Percentiles rank a stretch among this genome's conserved stretches.
Conservation (phyloP, 805 yeast species). For the Nematodospora valgi region DNA sequence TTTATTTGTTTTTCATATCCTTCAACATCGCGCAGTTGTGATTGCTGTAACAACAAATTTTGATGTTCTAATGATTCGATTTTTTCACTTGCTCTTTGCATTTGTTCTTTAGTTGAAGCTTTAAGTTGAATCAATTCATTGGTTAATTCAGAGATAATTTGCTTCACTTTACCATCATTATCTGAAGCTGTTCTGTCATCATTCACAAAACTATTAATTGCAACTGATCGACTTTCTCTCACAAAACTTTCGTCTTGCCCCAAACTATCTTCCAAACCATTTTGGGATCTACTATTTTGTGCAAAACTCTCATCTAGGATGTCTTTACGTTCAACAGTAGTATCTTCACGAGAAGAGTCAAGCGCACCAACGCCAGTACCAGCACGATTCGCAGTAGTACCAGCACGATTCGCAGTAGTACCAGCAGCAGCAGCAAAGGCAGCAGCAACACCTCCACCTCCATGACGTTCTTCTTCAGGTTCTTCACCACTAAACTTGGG, state of each 20-base stretch:
- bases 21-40: slow-evolving; percentile 8
- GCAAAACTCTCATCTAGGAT: too few relatives aligned
- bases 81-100: slow-evolving; percentile 54
- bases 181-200: slow-evolving; percentile 2
- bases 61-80: slow-evolving; percentile 47
- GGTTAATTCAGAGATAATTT: slow-evolving; percentile 29
- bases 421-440: slow-evolving; percentile 2
- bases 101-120: slow-evolving; percentile 41
- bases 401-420: slow-evolving; percentile 6
- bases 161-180: slow-evolving; percentile 28
- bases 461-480: neutral
- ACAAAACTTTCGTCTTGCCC: too few relatives aligned
- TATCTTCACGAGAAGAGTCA: neutral
- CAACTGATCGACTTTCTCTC: too few relatives aligned
- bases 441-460: neutral
- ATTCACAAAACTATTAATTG: too few relatives aligned
- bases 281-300: too few relatives aligned
- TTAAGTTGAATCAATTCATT: slow-evolving; percentile 30
- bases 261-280: too few relatives aligned
- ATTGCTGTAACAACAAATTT: slow-evolving; percentile 13
- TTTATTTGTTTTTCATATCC: slow-evolving; percentile 14
- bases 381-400: neutral
- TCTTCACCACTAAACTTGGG: slow-evolving; percentile 1
- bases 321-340: neutral
- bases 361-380: slow-evolving; percentile 2